These are phyloP conservation scores for Echites panduratus DNA, from an alignment of 257 asterid species.

Conservation along the genomic window DNA sequence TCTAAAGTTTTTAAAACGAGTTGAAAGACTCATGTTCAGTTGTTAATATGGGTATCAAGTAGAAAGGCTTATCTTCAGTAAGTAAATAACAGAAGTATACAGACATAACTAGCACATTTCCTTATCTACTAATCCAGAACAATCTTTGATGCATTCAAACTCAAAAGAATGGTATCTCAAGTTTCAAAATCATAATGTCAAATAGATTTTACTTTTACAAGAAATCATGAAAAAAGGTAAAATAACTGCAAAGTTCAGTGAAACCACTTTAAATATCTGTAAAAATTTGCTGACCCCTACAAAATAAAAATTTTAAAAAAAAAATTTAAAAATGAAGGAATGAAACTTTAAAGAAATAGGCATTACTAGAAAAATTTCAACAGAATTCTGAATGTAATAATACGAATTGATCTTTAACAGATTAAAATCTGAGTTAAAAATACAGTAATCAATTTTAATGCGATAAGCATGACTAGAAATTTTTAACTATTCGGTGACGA, in stretches of 20 bases:
- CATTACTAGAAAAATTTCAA: not conserved
- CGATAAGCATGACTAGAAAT: not conserved
- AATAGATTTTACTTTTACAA: not conserved
- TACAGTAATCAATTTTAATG: too few relatives aligned
- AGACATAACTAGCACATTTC: not conserved
- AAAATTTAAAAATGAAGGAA: not conserved
- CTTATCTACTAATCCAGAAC: not conserved
- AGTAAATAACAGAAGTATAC: not conserved
- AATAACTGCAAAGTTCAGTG: not conserved
- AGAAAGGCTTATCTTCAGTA: not conserved
- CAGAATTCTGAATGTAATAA: not conserved
- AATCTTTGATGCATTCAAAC: not conserved
- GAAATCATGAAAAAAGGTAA: not conserved
- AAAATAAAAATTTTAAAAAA: not conserved
- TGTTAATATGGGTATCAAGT: not conserved
- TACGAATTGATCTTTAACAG: not conserved
- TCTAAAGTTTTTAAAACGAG: not conserved
- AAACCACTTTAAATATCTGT: not conserved
- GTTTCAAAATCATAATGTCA: not conserved
- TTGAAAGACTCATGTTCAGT: too few relatives aligned
- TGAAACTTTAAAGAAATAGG: not conserved
- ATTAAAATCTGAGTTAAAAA: too few relatives aligned
- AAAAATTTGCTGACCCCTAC: not conserved
- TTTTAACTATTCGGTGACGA: not conserved
- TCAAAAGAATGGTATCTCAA: not conserved